Evolutionary conservation across 1,139 yeast species (phyloP), one percentile per base, ranked within the genome.

Genomic region (Lodderomyces oxycetoniae): DNA sequence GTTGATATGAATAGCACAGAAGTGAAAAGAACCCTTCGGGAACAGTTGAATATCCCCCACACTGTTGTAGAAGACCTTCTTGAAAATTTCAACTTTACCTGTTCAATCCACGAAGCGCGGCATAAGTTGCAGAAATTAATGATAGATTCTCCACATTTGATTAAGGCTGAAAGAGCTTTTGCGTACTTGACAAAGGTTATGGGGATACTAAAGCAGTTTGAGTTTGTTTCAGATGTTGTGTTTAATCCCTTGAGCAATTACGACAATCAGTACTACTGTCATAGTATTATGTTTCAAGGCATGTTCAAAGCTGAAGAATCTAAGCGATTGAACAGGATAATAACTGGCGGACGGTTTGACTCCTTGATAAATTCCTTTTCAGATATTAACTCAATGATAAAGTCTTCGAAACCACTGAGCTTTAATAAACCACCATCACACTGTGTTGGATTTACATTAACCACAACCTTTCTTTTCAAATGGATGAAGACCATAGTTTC

Each of bases 341-440:
- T 93, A 9, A 91, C 94, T 1, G 98, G 98, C 30, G 98, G 98
- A 1, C 64, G 98, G 33, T 91, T 87, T 50, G 97, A 91, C 50
- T 61, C 67, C 15, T 64, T 89, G 43, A 73, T 88, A 14, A 63
- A 74, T 2, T 71, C 79, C 12, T 71, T 86, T 41, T 73, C 87
- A 0, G 29, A 21, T 14, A 28, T 74, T n/a, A 55, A 30, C 54
- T 53, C 17, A 41, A 48, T 4, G 26, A 46, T 54, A 1, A 56
- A 55, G 15, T 20, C 23, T 9, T 20, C 23, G n/a, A 20, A 8
- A 20, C 23, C 23, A 9, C 23, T 9, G n/a, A 8, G n/a, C 23
- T 8, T 8, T n/a, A 20, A 20, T 20, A n/a, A n/a, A 9, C 10
- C 10, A 9, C 8, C 23, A n/a, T n/a, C 23, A n/a, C 32, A 30